Percentiles rank a stretch among this genome's conserved stretches.
phyloP scores from a whole-genome alignment of 805 yeast species.

The Saturnispora diversa region DNA sequence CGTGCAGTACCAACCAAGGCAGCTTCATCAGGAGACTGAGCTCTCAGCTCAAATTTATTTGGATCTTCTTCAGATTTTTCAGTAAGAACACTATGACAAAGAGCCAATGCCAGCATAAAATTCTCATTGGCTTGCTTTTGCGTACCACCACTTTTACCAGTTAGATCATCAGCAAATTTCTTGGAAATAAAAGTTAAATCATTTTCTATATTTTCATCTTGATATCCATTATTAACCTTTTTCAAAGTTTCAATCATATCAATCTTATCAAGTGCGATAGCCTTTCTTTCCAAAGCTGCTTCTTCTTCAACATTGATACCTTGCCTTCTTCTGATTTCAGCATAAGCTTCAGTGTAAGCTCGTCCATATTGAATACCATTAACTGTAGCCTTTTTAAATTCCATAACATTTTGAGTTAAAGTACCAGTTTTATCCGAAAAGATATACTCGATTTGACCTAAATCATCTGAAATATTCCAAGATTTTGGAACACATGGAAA shows the following conservation, averaged over 20 bases:
- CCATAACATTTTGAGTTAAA: constrained; percentile 78
- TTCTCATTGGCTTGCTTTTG: constrained; percentile 60
- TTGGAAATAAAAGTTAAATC: constrained; percentile 65
- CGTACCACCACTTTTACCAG: constrained; percentile 39
- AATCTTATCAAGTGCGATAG: constrained; percentile 48
- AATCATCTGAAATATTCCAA: constrained; percentile 80
- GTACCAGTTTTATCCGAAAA: constrained; percentile 85
- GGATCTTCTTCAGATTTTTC: constrained; percentile 60
- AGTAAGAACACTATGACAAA: constrained; percentile 71
- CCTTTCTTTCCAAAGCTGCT: constrained; percentile 33
- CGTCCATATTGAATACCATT: constrained; percentile 66
- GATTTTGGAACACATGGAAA: constrained; percentile 80
- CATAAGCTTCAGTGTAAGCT: constrained; percentile 78
- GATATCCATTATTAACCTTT: constrained; percentile 28
- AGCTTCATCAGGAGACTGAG: constrained; percentile 84
- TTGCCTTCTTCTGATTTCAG: constrained; percentile 69
- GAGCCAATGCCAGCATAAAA: constrained; percentile 66
- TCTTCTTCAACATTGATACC: constrained; percentile 62
- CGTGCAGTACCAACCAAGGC: constrained; percentile 79
- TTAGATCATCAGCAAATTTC: constrained; percentile 55
- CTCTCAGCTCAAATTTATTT: constrained; percentile 49
- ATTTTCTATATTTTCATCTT: constrained; percentile 35
- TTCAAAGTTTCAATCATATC: constrained; percentile 47
- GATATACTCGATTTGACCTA: constrained; percentile 79
- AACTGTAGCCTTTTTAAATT: constrained; percentile 72